Percentiles rank a stretch among this genome's conserved stretches.
Evolutionary conservation across 176 grass and related monocot genomes (phyloP).

Genomic region (Leersia perrieri): DNA sequence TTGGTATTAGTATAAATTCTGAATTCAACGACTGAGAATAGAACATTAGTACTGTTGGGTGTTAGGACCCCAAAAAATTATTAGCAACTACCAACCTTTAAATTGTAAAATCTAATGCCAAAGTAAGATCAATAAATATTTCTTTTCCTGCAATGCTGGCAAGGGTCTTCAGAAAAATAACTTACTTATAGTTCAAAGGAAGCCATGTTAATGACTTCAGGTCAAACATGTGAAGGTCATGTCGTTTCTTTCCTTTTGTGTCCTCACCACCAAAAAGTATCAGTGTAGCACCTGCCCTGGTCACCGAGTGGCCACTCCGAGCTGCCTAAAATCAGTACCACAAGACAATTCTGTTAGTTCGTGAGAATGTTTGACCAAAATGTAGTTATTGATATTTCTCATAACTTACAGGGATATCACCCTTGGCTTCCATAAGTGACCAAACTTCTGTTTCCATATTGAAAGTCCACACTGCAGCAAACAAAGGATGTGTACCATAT

Average conservation of each 20-base stretch:
- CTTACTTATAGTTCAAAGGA: conserved; percentile 97
- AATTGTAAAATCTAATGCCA: conserved; percentile 1
- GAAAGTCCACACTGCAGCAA: conserved; percentile 82
- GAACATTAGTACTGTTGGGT: conserved; percentile 2
- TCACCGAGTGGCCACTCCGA: conserved; percentile 77
- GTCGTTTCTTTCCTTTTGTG: conserved; percentile 82
- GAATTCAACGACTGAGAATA: neutral
- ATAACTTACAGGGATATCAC: conserved; percentile 84
- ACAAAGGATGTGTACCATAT: conserved; percentile 30
- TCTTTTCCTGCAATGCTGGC: neutral
- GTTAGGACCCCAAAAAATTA: neutral
- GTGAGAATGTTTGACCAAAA: neutral
- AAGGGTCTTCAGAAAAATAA: neutral
- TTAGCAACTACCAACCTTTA: neutral
- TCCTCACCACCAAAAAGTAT: conserved; percentile 96
- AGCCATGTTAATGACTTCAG: conserved; percentile 94
- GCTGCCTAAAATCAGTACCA: conserved; percentile 55
- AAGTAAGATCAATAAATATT: conserved; percentile 2
- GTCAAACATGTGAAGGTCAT: conserved; percentile 97
- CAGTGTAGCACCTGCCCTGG: conserved; percentile 74
- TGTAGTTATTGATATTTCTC: neutral
- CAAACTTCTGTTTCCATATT: conserved; percentile 76
- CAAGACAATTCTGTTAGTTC: conserved; percentile 17
- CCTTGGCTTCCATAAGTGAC: conserved; percentile 86
- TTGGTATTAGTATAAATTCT: conserved; percentile 15